Base-by-base conservation (phyloP, 306 rosid species). In the Mimosa bimucronata region DNA sequence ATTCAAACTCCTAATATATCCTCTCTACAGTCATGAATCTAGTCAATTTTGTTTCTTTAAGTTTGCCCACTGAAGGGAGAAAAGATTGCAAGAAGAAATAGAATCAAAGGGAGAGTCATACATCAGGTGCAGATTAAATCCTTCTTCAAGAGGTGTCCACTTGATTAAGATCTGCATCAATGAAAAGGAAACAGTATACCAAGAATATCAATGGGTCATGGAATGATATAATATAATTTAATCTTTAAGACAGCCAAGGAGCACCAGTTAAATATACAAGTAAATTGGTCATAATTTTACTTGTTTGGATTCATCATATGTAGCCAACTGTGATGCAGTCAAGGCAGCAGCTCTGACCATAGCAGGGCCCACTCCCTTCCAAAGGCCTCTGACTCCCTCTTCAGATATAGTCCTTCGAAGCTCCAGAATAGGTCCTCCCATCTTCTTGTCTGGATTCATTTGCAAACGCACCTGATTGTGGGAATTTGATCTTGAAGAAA, bases 311-410 rank as follows among this genome's bases (percentile, higher is more conserved):
- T 93, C 98, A 73, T 95, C 99, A 80, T 95, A 95, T 66, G 97
- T 86, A 61, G 94, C 96, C 76, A 93, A 82, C 84, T 95, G 99
- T 31, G 99, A 89, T 74, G 99, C 94, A 73, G 99, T 95, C 92
- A 95, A 87, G 48, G 89, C 87, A 84, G 97, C 94, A 38, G 98
- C 99, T 87, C 99, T 88, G 83, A 86, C 88, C 97, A 89, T 93
- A 77, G 97, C 99, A 90, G 98, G 99, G 66, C 97, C 94, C 61
- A 95, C 88, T 7, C 99, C 98, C 78, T 90, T 93, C 98, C 99
- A 93, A 77, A 95, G 91, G 79, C 93, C 91, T 86, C 44, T 89
- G 70, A 90, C 44, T 86, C 99, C 98, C 89, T 91, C 98, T 82
- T 91, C 87, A 28, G 93, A 83, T 77, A 89, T 64, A 60, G 92